phyloP scores from a whole-genome alignment of 371 early-diverging fungal genomes.

The Mucor circinelloides region DNA sequence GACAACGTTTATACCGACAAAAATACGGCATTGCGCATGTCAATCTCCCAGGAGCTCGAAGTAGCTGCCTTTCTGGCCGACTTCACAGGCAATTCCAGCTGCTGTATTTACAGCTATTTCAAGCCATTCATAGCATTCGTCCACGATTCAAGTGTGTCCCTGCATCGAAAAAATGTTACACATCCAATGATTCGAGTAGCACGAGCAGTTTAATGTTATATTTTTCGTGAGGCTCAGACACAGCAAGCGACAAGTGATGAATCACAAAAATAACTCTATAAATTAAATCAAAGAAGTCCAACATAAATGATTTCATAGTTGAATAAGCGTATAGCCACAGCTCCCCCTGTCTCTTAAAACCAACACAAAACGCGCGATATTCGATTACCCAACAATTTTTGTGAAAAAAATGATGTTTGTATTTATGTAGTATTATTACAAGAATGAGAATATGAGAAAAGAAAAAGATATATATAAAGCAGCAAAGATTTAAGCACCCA shows the following conservation, averaged over 20 bases:
- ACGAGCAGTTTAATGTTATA: background rate
- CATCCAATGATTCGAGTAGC: background rate
- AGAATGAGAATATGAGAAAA: background rate
- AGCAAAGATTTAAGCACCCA: slow-evolving; percentile 48
- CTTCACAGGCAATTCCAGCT: background rate
- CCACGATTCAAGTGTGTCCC: background rate
- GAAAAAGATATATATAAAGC: background rate
- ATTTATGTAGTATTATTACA: background rate
- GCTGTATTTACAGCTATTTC: background rate
- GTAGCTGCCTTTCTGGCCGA: background rate
- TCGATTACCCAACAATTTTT: background rate
- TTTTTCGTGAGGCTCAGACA: background rate
- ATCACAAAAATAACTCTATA: background rate
- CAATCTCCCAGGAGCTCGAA: background rate
- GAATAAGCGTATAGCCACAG: background rate
- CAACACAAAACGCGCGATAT: background rate
- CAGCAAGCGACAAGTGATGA: background rate
- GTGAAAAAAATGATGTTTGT: background rate
- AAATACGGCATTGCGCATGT: background rate
- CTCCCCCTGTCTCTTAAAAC: background rate
- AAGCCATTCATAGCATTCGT: background rate
- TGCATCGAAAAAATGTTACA: background rate
- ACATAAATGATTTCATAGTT: background rate
- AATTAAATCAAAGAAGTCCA: background rate
- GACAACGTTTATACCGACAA: background rate